Percentiles rank a stretch among this genome's conserved stretches.
phyloP scores from a whole-genome alignment of 371 early-diverging fungal genomes.

The Mortierella polycephala region DNA sequence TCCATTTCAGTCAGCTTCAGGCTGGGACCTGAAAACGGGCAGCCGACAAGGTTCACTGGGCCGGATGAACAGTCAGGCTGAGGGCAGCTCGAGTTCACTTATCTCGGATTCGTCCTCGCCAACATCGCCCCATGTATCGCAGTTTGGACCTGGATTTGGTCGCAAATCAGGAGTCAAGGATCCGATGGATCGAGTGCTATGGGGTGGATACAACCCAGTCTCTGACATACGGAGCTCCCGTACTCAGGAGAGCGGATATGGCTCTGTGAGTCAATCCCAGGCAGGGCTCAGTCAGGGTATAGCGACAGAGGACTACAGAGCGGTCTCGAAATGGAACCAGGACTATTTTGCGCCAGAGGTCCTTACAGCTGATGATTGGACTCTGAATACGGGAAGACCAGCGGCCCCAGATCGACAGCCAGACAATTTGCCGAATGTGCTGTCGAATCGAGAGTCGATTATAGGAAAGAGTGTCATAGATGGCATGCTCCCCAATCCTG shows the following conservation, averaged over 20 bases:
- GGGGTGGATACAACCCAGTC: conserved; percentile 15
- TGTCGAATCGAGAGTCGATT: not conserved
- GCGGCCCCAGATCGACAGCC: not conserved
- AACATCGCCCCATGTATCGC: conserved; percentile 31
- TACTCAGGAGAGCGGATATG: not conserved
- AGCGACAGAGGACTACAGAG: conserved; percentile 4
- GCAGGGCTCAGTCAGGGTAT: not conserved
- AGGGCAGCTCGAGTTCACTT: conserved; percentile 34
- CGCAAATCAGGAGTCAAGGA: conserved; percentile 19
- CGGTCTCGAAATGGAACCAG: conserved; percentile 9
- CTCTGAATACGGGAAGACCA: conserved; percentile 12
- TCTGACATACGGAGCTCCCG: conserved; percentile 5
- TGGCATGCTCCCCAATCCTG: conserved; percentile 22
- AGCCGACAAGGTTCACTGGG: conserved; percentile 37
- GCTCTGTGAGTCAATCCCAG: not conserved
- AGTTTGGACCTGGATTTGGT: conserved; percentile 11
- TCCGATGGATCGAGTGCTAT: conserved; percentile 16
- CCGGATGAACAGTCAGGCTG: conserved; percentile 45
- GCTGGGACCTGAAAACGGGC: conserved; percentile 39
- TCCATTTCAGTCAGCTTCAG: conserved; percentile 22
- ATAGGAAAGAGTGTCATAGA: conserved; percentile 4
- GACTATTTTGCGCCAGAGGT: conserved; percentile 10
- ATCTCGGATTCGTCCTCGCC: conserved; percentile 34
- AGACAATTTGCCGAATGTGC: not conserved
- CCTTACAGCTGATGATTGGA: not conserved